Evolutionary conservation across 495 filamentous ascomycete species (phyloP).

Genomic region (Aspergillus haitiensis): DNA sequence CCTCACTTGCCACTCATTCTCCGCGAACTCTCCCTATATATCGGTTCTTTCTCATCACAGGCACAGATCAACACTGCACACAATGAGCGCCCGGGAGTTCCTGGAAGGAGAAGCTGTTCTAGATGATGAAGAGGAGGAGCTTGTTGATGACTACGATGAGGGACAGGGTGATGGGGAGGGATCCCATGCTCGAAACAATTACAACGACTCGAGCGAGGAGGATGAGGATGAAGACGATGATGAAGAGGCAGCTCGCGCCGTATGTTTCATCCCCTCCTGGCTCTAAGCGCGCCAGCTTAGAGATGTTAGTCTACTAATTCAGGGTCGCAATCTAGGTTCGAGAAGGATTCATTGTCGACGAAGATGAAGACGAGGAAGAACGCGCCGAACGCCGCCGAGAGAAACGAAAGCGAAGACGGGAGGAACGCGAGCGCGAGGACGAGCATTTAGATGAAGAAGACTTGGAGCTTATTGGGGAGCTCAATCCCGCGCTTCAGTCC

Average conservation of each 20-base stretch:
- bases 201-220: conserved; percentile 88
- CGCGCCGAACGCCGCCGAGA: conserved; percentile 62
- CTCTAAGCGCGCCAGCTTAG: neutral
- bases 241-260: conserved; percentile 66
- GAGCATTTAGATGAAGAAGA: conserved; percentile 93
- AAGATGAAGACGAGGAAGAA: conserved; percentile 77
- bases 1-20: conserved; percentile 5
- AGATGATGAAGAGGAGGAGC: conserved; percentile 82
- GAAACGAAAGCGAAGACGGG: conserved; percentile 67
- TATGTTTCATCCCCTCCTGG: conserved; percentile 27
- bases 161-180: conserved; percentile 53
- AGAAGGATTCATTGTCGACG: conserved; percentile 95
- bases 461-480: conserved; percentile 87
- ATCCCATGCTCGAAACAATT: conserved; percentile 43
- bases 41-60: conserved; percentile 17
- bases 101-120: conserved; percentile 83
- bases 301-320: conserved; percentile 7
- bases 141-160: conserved; percentile 71
- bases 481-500: conserved; percentile 66
- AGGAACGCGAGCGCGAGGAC: conserved; percentile 79
- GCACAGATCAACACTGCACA: conserved; percentile 24
- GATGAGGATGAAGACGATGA: conserved; percentile 97
- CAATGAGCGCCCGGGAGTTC: conserved; percentile 76
- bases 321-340: conserved; percentile 57
- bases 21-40: conserved; percentile 5